Evolutionary conservation across 2,329 filamentous ascomycete species (phyloP).

Genomic region (Botrytis pseudocinerea): DNA sequence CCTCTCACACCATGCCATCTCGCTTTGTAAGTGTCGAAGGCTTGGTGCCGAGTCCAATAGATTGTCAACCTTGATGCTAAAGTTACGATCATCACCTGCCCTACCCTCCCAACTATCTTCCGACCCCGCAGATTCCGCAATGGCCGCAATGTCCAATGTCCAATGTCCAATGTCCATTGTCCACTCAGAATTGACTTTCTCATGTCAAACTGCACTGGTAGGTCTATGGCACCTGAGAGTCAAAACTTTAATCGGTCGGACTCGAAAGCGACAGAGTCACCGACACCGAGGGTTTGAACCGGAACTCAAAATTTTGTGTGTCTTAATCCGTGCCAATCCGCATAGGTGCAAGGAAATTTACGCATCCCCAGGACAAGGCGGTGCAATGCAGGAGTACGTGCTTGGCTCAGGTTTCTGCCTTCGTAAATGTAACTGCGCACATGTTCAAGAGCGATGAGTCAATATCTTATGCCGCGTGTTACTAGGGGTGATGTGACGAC

Average conservation of each 20-base stretch:
- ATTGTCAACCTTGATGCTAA: not conserved
- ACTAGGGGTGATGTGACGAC: not conserved
- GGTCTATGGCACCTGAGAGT: not conserved
- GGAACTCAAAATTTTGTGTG: not conserved
- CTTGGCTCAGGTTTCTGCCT: not conserved
- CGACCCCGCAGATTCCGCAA: constrained; percentile 5
- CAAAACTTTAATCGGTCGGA: not conserved
- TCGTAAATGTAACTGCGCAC: not conserved
- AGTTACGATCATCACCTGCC: not conserved
- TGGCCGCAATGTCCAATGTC: not conserved
- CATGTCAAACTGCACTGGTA: not conserved
- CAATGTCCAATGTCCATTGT: not conserved
- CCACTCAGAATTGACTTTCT: not conserved
- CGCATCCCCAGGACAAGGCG: not conserved
- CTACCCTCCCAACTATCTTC: not conserved
- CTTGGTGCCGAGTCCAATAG: not conserved
- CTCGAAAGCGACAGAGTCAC: not conserved
- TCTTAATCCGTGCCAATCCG: not conserved
- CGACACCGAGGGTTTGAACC: not conserved
- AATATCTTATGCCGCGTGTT: not conserved
- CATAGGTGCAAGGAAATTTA: not conserved
- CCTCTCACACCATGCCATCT: not conserved
- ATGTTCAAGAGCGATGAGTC: not conserved
- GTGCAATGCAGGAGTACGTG: not conserved
- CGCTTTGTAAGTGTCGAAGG: not conserved